These are phyloP conservation scores for Trichosanthes cucumerina DNA, from an alignment of 306 rosid species.

Conservation along the genomic window DNA sequence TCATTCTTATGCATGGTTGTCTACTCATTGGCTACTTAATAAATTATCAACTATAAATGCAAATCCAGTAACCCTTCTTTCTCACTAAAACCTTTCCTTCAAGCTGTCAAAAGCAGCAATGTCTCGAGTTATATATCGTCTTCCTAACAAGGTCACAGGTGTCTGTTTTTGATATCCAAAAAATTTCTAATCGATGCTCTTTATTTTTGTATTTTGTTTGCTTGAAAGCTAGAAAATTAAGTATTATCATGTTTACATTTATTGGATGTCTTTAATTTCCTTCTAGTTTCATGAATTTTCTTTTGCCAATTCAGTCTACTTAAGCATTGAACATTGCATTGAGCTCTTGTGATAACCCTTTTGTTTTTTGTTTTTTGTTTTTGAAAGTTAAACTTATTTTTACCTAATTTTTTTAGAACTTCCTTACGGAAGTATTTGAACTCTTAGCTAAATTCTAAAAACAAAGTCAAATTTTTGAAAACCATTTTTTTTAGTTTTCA, in stretches of 20 bases:
- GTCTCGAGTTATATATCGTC: slow-evolving; percentile 39
- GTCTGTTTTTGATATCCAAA: not conserved
- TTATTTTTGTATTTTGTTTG: not conserved
- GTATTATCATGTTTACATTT: not conserved
- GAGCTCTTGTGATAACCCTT: too few species aligned
- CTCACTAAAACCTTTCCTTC: not conserved
- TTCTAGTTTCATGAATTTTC: not conserved
- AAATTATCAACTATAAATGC: not conserved
- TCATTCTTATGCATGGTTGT: too few species aligned
- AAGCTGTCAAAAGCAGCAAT: slow-evolving; percentile 13
- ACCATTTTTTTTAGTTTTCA: too few species aligned
- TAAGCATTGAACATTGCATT: not conserved
- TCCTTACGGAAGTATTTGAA: too few species aligned
- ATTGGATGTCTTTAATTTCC: not conserved
- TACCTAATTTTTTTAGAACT: too few species aligned
- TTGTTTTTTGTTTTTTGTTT: too few species aligned
- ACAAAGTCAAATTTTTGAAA: too few species aligned
- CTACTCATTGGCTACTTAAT: too few species aligned
- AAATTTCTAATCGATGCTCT: not conserved
- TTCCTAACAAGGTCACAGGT: slow-evolving; percentile 36
- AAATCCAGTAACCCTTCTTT: not conserved
- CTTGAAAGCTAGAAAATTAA: not conserved
- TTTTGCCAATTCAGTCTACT: not conserved
- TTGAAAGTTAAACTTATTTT: too few species aligned
- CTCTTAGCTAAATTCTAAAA: too few species aligned